phyloP scores from a whole-genome alignment of 441 rosid species.

The Syzygium syzygioides region DNA sequence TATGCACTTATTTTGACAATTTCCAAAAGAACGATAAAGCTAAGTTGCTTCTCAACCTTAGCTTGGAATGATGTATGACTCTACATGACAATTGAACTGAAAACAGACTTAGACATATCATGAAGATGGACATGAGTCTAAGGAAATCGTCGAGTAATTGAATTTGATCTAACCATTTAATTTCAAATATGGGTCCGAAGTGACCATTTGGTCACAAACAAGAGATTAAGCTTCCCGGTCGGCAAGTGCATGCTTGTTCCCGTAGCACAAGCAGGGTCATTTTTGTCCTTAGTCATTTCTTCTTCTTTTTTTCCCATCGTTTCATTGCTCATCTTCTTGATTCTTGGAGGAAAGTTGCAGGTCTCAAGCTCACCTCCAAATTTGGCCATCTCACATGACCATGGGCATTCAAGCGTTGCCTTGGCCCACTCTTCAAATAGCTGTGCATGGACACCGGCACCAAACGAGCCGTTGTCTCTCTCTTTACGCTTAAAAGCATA shows the following conservation, averaged over 20 bases:
- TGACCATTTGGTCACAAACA: accelerated
- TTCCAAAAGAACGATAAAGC: not conserved
- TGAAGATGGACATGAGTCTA: not conserved
- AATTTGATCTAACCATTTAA: not conserved
- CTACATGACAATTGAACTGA: not conserved
- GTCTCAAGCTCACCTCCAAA: too few relatives aligned
- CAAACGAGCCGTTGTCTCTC: not conserved
- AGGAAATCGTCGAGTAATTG: not conserved
- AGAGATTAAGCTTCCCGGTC: not conserved
- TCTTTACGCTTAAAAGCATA: not conserved
- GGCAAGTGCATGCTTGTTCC: not conserved
- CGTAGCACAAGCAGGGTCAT: accelerated
- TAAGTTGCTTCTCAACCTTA: not conserved
- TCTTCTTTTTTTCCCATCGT: not conserved
- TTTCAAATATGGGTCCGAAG: not conserved
- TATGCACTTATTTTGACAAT: not conserved
- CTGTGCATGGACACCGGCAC: too few relatives aligned
- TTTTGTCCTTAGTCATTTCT: not conserved
- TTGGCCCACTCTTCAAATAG: not conserved
- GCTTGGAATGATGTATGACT: not conserved
- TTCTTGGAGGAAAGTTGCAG: too few relatives aligned
- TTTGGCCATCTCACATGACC: not conserved
- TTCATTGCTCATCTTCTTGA: not conserved
- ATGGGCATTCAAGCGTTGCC: not conserved
- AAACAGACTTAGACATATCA: not conserved